Base-by-base conservation (phyloP, 2,329 filamentous ascomycete species). In the Penicillium vulpinum region DNA sequence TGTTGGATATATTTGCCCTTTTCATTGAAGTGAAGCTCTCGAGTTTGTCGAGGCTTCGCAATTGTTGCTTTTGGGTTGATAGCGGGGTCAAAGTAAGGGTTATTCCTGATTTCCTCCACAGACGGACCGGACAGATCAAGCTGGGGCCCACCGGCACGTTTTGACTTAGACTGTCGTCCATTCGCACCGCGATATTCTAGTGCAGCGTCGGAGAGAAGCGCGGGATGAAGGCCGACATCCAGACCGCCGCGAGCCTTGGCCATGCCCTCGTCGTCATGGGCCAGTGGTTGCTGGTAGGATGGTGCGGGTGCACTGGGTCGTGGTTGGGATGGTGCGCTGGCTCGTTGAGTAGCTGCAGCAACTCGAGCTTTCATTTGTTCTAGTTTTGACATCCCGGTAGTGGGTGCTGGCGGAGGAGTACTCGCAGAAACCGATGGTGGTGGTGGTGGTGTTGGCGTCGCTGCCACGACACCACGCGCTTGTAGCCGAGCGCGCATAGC, bases 1-100 rank as follows among this genome's bases (percentile, higher is more conserved):
- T 97, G 93, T 62, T 92, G 88, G 58, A 97, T 96, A 70, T 96
- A 97, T 82, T 97, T 97, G 51, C 94, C 94, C 74, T 96, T 95
- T 66, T 92, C 88, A 67, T 97, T 96, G 80, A 99, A 97, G 13
- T 91, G 79, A 18, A 99, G 81, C 62, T 90, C 87, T 58, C 90
- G 87, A 11, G 91, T 84, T 61, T 89, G 83, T 49, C 92, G 84
- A 36, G 83, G 80, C 66, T 88, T 90, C 68, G 74, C 80, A 61
- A 77, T 69, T 52, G 79, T 78, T 62, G 81, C 81, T 54, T 88
- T 85, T 5, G 82, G 78, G n/a, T 84, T 82, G 13, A 87, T 75
- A 62, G 78, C 88, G 8, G 88, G 81, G 67, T 95, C 91, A 63
- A 89, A 92, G 72, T 96, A 97, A 0, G 92, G 92, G 64, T 96